phyloP scores from a whole-genome alignment of 1,139 yeast genomes.

The Magnusiomyces suaveolens region DNA sequence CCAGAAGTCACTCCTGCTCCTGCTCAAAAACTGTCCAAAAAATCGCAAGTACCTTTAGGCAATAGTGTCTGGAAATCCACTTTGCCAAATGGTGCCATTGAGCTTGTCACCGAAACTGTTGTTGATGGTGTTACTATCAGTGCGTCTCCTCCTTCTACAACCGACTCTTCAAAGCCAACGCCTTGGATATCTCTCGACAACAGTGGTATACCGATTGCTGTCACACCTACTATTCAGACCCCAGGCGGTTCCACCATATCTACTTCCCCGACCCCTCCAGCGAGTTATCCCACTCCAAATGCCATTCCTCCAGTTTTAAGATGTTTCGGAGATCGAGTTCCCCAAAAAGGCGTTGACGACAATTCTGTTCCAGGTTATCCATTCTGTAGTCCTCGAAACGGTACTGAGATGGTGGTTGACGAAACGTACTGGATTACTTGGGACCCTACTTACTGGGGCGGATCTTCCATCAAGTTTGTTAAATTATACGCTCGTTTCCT shows the following conservation, averaged over 20 bases:
- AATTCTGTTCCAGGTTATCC: conserved; percentile 28
- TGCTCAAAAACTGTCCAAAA: conserved; percentile 9
- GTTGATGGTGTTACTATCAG: conserved; percentile 36
- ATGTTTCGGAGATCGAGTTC: conserved; percentile 35
- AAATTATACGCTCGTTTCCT: conserved; percentile 29
- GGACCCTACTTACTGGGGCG: conserved; percentile 38
- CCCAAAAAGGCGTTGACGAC: conserved; percentile 17
- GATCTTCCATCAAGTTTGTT: conserved; percentile 29
- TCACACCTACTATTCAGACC: conserved; percentile 32
- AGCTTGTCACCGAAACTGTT: conserved; percentile 34
- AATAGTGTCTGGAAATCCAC: conserved; percentile 33
- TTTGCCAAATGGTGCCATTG: conserved; percentile 23
- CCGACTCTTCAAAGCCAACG: conserved; percentile 23
- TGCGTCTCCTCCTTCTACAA: conserved; percentile 31
- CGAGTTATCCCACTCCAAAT: conserved; percentile 28
- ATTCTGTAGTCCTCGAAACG: conserved; percentile 35
- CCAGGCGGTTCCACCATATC: conserved; percentile 26
- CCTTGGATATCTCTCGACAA: conserved; percentile 35
- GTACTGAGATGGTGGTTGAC: conserved; percentile 36
- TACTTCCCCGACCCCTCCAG: conserved; percentile 34
- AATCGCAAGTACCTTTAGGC: conserved; percentile 27
- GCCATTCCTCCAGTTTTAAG: conserved; percentile 36
- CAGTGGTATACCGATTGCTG: conserved; percentile 33
- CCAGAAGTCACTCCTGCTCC: background rate
- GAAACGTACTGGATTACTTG: conserved; percentile 40